A percentile compares a stretch with the other conserved stretches of the same genome.
phyloP scores from a whole-genome alignment of 495 filamentous ascomycete species.

The Talaromyces trachyspermus region DNA sequence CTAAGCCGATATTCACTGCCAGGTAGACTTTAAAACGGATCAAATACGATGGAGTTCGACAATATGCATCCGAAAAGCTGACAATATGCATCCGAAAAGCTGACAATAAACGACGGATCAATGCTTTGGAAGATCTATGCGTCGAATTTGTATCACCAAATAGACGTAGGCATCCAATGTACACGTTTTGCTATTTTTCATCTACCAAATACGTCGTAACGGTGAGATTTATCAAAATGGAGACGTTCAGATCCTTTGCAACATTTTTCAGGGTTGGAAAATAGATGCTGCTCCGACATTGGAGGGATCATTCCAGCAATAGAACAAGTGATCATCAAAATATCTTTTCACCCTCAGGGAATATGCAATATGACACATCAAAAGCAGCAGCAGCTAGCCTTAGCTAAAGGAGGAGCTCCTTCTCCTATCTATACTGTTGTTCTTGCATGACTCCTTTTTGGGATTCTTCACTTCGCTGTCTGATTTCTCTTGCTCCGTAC shows the following conservation, averaged over 20 bases:
- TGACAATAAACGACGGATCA: constrained; percentile 38
- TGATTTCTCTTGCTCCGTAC: neutral
- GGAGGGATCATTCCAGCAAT: constrained; percentile 30
- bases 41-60: constrained; percentile 40
- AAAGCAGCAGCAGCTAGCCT: neutral
- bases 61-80: constrained; percentile 38
- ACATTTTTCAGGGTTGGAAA: constrained; percentile 33
- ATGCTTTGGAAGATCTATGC: constrained; percentile 43
- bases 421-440: too few species aligned
- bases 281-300: constrained; percentile 38
- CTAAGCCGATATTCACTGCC: constrained; percentile 41
- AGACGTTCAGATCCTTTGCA: constrained; percentile 28
- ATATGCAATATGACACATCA: constrained; percentile 19
- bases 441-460: neutral
- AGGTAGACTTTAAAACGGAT: constrained; percentile 37
- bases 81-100: constrained; percentile 40
- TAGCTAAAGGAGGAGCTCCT: too few species aligned
- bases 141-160: neutral
- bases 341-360: constrained; percentile 18
- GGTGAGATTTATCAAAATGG: constrained; percentile 36
- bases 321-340: constrained; percentile 22
- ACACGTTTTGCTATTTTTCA: neutral
- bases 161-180: neutral
- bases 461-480: neutral
- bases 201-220: constrained; percentile 38